Evolutionary conservation across 1,139 yeast genomes (phyloP).

Genomic region (Spathaspora sp.): DNA sequence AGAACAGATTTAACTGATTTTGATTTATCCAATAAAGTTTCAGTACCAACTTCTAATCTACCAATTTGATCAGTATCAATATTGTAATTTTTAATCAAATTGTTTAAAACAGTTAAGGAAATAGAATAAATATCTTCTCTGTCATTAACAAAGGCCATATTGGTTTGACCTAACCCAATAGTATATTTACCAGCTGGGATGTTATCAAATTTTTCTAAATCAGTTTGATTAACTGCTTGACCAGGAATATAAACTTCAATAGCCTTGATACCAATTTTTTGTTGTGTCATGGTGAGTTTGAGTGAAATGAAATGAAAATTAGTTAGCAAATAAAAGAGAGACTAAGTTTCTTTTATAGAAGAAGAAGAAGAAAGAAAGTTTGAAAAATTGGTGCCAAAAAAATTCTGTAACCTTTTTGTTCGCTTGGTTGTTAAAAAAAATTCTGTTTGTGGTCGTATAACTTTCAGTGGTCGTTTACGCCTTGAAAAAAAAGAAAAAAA

Average conservation of each 20-base stretch:
- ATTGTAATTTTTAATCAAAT: constrained; percentile 74
- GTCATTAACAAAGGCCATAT: constrained; percentile 96
- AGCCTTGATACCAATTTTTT: constrained; percentile 93
- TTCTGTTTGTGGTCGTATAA: constrained; percentile 2
- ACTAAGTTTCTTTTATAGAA: background rate
- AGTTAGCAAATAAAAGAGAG: constrained; percentile 2
- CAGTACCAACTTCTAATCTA: constrained; percentile 98
- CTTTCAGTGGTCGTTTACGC: background rate
- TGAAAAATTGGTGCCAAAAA: constrained; percentile 1
- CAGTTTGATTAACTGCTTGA: constrained; percentile 83
- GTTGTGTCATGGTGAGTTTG: constrained; percentile 17
- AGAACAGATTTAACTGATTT: constrained; percentile 95
- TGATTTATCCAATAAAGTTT: constrained; percentile 93
- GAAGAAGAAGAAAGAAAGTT: constrained; percentile 1
- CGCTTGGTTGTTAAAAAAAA: constrained; percentile 2
- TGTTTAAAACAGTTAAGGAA: constrained; percentile 78
- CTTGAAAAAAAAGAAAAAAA: background rate
- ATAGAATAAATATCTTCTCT: constrained; percentile 96
- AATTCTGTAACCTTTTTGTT: background rate
- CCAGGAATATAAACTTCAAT: constrained; percentile 87
- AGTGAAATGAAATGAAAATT: background rate
- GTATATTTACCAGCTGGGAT: constrained; percentile 96
- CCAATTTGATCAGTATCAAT: constrained; percentile 84
- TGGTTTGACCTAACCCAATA: constrained; percentile 97
- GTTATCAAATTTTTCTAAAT: constrained; percentile 79